Conservation (phyloP, 2,329 filamentous ascomycete genomes). For the Coniella vitis region DNA sequence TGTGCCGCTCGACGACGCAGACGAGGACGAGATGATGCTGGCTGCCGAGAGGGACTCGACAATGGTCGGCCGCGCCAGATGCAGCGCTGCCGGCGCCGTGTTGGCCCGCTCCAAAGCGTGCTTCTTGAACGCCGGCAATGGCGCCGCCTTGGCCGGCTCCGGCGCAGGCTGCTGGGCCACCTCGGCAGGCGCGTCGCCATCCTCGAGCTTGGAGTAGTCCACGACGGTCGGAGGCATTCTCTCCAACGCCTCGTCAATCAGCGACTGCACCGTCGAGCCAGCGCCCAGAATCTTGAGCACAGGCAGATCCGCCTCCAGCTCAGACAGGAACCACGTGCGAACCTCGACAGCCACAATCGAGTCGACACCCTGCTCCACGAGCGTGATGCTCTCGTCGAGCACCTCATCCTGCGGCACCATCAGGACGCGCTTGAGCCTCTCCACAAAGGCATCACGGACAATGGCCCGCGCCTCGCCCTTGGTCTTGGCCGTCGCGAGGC, state of each 20-base stretch:
- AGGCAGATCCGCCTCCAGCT: slow-evolving; percentile 1
- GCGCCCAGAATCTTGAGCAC: slow-evolving; percentile 1
- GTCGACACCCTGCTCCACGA: slow-evolving; percentile 2
- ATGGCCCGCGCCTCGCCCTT: neutral
- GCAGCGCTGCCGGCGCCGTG: too few relatives aligned
- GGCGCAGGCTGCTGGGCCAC: too few relatives aligned
- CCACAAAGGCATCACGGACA: neutral
- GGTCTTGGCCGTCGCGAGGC: too few relatives aligned
- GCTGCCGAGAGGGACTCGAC: too few relatives aligned
- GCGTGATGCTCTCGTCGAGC: neutral
- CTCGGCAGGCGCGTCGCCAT: neutral
- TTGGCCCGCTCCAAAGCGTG: too few relatives aligned
- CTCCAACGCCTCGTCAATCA: neutral
- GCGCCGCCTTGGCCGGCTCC: too few relatives aligned
- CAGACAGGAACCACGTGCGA: neutral
- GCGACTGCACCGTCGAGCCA: neutral
- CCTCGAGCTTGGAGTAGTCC: neutral
- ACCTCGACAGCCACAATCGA: neutral
- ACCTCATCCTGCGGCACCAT: neutral
- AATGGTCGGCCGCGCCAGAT: too few relatives aligned
- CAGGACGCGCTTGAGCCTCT: neutral
- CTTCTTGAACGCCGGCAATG: too few relatives aligned
- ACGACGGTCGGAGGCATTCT: neutral
- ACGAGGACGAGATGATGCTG: too few relatives aligned
- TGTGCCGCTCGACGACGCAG: too few relatives aligned